Evolutionary conservation across 768 basidiomycete species (phyloP), one percentile per base, ranked within the genome.

Genomic region (Lactifluus hygrophoroides): DNA sequence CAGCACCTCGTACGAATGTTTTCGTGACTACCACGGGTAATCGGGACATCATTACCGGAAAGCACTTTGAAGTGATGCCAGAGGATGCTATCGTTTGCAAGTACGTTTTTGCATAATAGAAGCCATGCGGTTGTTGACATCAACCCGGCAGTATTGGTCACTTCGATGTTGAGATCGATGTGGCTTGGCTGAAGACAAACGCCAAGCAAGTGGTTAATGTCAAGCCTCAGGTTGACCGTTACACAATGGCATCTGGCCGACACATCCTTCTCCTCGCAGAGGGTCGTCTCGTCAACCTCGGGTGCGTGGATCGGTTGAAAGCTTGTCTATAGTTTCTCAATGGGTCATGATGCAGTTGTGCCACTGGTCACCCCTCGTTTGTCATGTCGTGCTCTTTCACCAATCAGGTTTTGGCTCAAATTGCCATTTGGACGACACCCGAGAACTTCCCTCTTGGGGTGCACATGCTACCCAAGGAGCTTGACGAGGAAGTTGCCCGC

Each of bases 311-410:
- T 37, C 9, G 16, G 25, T 11, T 9, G 13, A 30, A 35, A 2
- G 14, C 9, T 5, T 28, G 2, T 37, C 34, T 21, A 9, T 4
- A 34, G 16, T 8, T 49, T 51, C 13, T 43, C 45, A 34, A n/a
- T 51, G 27, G 34, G 19, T 17, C 9, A 64, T 4, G 9, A 46
- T n/a, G 23, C 51, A 88, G 86, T 54, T 98, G 95, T 74, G 95
- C 93, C 40, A 98, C 95, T 66, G 95, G 95, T 57, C 95, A 99
- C 75, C 95, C 96, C 35, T 98, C 95, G 44, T 97, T 94, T 75
- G 96, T 99, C 76, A 99, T 99, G 96, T 98, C 95, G 17, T 98
- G 94, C 80, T 99, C 96, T 43, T 99, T 99, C 80, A 76, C 92
- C 71, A 99, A 99, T 82, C 96, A 99, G 75, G 90, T 94, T 62